A percentile compares a stretch with the other conserved stretches of the same genome.
Conservation (phyloP, 768 basidiomycete genomes). For the Leccinum barrowsii region DNA sequence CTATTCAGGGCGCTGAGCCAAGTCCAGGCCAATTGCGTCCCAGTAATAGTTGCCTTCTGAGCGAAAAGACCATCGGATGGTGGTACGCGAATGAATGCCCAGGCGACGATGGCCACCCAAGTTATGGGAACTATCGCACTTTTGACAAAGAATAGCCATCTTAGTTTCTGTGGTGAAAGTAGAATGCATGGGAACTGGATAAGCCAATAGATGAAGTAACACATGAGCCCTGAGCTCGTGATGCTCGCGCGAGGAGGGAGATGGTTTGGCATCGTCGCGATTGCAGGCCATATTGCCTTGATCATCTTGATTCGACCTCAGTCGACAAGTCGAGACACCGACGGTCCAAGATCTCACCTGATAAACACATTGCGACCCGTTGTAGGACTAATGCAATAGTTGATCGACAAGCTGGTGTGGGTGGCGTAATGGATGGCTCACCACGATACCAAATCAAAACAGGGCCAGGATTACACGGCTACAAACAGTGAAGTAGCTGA, state of each 20-base stretch:
- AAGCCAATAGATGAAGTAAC: conserved; percentile 76
- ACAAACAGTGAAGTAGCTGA: conserved; percentile 83
- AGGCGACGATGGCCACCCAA: conserved; percentile 70
- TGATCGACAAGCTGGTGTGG: neutral
- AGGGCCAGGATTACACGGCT: conserved; percentile 73
- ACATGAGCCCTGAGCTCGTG: conserved; percentile 66
- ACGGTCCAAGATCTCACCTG: conserved; percentile 36
- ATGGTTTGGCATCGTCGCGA: conserved; percentile 59
- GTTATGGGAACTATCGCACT: conserved; percentile 58
- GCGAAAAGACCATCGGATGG: conserved; percentile 56
- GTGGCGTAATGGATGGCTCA: conserved; percentile 13
- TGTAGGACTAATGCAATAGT: conserved; percentile 39
- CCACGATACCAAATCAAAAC: conserved; percentile 84
- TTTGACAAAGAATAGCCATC: conserved; percentile 75
- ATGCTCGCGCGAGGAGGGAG: conserved; percentile 56
- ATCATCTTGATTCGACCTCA: conserved; percentile 44
- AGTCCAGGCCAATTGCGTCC: conserved; percentile 61
- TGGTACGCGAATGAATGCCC: conserved; percentile 70
- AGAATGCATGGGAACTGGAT: conserved; percentile 75
- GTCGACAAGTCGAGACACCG: neutral
- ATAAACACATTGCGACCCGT: conserved; percentile 69
- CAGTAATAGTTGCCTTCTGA: conserved; percentile 49
- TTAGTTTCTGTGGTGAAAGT: conserved; percentile 73
- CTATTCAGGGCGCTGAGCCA: conserved; percentile 79
- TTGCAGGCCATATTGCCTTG: conserved; percentile 81